Evolutionary conservation across 2,329 filamentous ascomycete species (phyloP).

Genomic region (Colletotrichum sp.): DNA sequence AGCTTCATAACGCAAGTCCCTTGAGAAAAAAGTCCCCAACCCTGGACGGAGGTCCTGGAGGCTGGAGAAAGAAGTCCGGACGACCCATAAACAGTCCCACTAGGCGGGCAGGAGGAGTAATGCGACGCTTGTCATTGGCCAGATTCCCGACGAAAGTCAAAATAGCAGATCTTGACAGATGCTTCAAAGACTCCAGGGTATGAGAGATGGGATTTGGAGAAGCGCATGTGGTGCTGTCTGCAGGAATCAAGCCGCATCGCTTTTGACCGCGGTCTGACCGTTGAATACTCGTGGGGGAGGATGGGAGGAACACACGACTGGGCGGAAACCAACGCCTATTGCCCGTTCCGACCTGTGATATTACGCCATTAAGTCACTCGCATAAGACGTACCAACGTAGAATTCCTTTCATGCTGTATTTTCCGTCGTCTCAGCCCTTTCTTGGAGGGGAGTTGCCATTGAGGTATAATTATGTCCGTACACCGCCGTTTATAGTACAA

Average conservation of each 20-base stretch:
- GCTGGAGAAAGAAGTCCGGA: neutral
- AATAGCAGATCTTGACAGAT: neutral
- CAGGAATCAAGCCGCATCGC: neutral
- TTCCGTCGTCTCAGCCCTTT: neutral
- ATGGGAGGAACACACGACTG: neutral
- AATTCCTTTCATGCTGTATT: neutral
- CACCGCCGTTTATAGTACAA: conserved; percentile 15
- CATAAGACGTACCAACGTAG: neutral
- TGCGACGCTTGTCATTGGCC: neutral
- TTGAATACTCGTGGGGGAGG: no score
- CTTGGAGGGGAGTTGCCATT: neutral
- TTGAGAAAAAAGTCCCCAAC: neutral
- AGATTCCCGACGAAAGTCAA: neutral
- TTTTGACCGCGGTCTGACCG: neutral
- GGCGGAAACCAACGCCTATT: neutral
- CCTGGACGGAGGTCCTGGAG: neutral
- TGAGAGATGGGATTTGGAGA: neutral
- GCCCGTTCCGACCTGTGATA: neutral
- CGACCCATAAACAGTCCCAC: neutral
- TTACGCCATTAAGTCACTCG: neutral
- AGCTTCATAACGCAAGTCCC: neutral
- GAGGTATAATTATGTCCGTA: neutral
- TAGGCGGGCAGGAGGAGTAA: neutral
- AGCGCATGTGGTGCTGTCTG: neutral
- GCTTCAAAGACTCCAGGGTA: neutral